phyloP scores from a whole-genome alignment of 257 asterid species.

The Fraxinus cuspidata region DNA sequence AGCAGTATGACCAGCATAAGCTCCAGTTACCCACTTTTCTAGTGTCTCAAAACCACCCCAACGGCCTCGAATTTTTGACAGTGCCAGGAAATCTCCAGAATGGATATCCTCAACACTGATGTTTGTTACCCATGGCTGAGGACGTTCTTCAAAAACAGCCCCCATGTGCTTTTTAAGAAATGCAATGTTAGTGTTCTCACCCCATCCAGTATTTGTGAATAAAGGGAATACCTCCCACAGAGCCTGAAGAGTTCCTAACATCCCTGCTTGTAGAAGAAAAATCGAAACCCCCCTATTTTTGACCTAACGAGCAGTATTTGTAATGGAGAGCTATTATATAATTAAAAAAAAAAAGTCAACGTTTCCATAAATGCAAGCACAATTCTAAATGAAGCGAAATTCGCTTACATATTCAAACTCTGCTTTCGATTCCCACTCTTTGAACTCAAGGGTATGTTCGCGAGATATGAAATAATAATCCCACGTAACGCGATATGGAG shows the following conservation, averaged over 20 bases:
- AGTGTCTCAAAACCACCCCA: constrained; percentile 95
- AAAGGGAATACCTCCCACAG: constrained; percentile 87
- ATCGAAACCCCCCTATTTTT: constrained; percentile 70
- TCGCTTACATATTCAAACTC: constrained; percentile 78
- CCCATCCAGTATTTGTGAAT: constrained; percentile 75
- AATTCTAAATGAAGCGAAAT: not conserved
- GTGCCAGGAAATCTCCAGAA: constrained; percentile 80
- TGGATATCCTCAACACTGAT: constrained; percentile 62
- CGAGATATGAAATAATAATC: constrained; percentile 76
- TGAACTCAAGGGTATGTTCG: constrained; percentile 75
- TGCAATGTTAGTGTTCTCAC: constrained; percentile 70
- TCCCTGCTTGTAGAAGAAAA: constrained; percentile 87
- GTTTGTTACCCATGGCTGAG: constrained; percentile 83
- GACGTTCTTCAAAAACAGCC: constrained; percentile 71
- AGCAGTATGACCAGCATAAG: constrained; percentile 89
- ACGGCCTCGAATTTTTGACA: constrained; percentile 82
- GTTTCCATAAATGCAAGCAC: not conserved
- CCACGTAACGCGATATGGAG: constrained; percentile 87
- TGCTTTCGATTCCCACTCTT: constrained; percentile 76
- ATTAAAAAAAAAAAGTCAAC: not conserved
- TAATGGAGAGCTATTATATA: constrained; percentile 7
- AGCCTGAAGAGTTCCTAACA: constrained; percentile 73
- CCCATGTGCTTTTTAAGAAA: constrained; percentile 88
- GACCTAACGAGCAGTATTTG: constrained; percentile 41
- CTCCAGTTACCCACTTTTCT: constrained; percentile 88